Evolutionary conservation across 805 yeast species (phyloP).

Genomic region (Candida gorgasii): DNA sequence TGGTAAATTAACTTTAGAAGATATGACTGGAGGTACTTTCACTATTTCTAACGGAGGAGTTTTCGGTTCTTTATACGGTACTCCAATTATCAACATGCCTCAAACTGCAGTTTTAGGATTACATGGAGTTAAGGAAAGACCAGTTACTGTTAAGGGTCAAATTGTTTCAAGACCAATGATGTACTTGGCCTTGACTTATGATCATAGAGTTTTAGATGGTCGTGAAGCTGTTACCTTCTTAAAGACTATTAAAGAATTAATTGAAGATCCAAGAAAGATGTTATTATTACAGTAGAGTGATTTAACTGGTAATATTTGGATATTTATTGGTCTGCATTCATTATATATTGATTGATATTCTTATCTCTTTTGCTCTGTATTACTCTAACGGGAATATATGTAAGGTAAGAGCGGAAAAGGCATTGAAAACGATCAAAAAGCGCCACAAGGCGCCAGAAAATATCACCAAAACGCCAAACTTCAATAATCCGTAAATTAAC

Average conservation of each 20-base stretch:
- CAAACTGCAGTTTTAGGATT: conserved; percentile 97
- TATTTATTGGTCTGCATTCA: neutral
- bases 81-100: conserved; percentile 97
- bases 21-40: conserved; percentile 99
- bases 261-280: conserved; percentile 99
- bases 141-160: conserved; percentile 94
- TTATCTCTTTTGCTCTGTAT: no score
- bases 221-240: conserved; percentile 98
- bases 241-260: conserved; percentile 92
- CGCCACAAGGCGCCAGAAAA: no score
- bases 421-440: no score
- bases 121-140: conserved; percentile 97
- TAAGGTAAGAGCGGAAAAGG: no score
- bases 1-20: conserved; percentile 93
- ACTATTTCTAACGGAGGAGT: conserved; percentile 99
- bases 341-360: no score
- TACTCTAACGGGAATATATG: no score
- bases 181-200: conserved; percentile 98
- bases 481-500: no score
- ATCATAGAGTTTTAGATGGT: conserved; percentile 97
- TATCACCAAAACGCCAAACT: no score
- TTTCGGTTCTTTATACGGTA: conserved; percentile 95
- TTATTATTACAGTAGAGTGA: conserved; percentile 40
- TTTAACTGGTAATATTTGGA: neutral
- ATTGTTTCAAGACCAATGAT: conserved; percentile 98